A percentile compares a stretch with the other conserved stretches of the same genome.
These are phyloP conservation scores for Vickermania ingenoplastis DNA, from an alignment of 208 protist genomes.

Conservation along the genomic window DNA sequence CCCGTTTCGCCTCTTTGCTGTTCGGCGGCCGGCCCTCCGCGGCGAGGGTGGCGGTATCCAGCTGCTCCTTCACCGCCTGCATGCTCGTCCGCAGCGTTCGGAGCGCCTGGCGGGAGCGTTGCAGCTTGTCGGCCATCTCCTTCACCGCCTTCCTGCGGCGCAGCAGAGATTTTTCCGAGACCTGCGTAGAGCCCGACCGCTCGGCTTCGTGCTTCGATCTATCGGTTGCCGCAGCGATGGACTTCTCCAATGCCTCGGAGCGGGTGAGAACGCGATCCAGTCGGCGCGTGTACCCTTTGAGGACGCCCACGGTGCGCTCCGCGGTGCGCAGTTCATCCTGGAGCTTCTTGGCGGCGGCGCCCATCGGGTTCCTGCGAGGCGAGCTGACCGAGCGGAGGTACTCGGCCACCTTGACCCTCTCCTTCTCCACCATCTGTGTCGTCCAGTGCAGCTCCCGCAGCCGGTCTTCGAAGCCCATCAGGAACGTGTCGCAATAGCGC, in stretches of 20 bases:
- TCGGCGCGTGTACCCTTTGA: not conserved
- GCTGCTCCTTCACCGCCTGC: not conserved
- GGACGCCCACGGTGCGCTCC: not conserved
- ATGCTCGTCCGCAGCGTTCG: not conserved
- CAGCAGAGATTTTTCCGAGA: not conserved
- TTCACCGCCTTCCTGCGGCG: not conserved
- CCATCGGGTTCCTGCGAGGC: not conserved
- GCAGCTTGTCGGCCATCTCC: not conserved
- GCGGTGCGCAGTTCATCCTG: not conserved
- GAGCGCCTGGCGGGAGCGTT: not conserved
- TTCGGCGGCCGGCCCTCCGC: not conserved
- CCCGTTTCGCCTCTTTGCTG: not conserved
- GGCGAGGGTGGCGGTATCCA: not conserved
- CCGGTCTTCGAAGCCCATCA: not conserved
- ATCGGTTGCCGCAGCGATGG: not conserved
- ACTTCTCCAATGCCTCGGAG: not conserved
- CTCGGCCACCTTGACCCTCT: not conserved
- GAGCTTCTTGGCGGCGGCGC: not conserved
- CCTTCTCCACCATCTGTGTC: not conserved
- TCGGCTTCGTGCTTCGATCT: too few species aligned
- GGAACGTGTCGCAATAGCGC: not conserved
- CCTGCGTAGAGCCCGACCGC: not conserved
- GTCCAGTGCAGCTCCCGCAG: not conserved
- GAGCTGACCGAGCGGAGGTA: not conserved
- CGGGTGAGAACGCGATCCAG: not conserved